Percentiles rank a stretch among this genome's conserved stretches.
Evolutionary conservation across 2,329 filamentous ascomycete species (phyloP).

Genomic region (Aspergillus nomiae): DNA sequence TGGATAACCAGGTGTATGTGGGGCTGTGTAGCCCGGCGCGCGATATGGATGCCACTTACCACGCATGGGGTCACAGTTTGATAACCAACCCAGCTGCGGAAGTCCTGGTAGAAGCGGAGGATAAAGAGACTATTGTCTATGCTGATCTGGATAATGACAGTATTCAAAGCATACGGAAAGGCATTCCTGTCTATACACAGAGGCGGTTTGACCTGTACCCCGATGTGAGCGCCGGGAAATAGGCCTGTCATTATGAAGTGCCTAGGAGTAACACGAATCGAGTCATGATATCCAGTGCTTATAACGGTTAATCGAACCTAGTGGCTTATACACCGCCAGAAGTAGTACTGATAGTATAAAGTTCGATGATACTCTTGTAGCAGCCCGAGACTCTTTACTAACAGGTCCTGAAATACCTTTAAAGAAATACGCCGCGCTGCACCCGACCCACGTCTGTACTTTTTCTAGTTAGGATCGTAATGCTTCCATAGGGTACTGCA

Average conservation of each 20-base stretch:
- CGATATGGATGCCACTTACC: slow-evolving; percentile 74
- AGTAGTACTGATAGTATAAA: background rate
- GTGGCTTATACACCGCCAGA: background rate
- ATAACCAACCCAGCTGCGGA: slow-evolving; percentile 84
- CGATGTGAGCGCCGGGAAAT: slow-evolving; percentile 68
- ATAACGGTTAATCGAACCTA: background rate
- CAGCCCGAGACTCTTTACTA: background rate
- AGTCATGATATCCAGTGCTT: background rate
- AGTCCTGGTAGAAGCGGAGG: slow-evolving; percentile 76
- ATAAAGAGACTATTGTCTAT: slow-evolving; percentile 74
- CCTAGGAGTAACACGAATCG: background rate
- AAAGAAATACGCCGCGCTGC: no score
- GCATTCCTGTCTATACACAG: slow-evolving; percentile 82
- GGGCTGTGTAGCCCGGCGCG: slow-evolving; percentile 88
- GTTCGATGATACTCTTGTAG: background rate
- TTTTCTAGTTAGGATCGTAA: no score
- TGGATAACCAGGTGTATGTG: slow-evolving; percentile 95
- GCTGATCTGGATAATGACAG: slow-evolving; percentile 68
- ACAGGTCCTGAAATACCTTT: background rate
- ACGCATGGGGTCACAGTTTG: slow-evolving; percentile 90
- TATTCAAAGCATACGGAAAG: slow-evolving; percentile 75
- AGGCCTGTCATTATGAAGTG: background rate
- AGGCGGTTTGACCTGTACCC: slow-evolving; percentile 94
- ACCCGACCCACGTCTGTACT: no score
- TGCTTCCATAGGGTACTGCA: no score